Conservation (phyloP, 2,329 filamentous ascomycete species). For the Colletotrichum graminicola region DNA sequence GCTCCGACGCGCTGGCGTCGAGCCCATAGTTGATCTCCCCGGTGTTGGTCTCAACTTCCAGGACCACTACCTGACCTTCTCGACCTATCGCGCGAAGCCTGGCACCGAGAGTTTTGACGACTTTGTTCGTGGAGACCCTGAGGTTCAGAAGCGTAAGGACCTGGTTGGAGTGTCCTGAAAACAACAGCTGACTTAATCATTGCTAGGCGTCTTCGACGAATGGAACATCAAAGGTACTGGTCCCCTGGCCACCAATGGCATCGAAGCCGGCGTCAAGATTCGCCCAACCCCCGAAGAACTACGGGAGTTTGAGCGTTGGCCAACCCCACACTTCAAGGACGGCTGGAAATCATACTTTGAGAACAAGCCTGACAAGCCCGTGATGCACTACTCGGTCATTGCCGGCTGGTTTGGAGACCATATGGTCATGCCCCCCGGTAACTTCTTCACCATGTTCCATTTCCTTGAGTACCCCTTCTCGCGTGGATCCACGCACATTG, state of each 20-base stretch:
- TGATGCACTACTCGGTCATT: conserved; percentile 88
- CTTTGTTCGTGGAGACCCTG: conserved; percentile 79
- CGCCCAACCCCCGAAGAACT: conserved; percentile 78
- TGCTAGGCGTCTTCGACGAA: conserved; percentile 74
- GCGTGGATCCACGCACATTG: conserved; percentile 78
- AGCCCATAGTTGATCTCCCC: conserved; percentile 77
- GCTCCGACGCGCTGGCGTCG: conserved; percentile 75
- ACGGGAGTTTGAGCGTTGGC: conserved; percentile 77
- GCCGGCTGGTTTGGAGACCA: conserved; percentile 74
- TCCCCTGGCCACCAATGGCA: conserved; percentile 81
- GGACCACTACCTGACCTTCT: conserved; percentile 80
- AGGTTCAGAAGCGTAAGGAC: conserved; percentile 72
- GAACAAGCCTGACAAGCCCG: conserved; percentile 86
- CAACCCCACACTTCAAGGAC: conserved; percentile 78
- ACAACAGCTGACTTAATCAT: conserved; percentile 22
- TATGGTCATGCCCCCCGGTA: conserved; percentile 76
- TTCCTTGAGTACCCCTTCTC: conserved; percentile 85
- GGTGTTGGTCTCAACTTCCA: conserved; percentile 84
- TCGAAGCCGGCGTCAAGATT: conserved; percentile 84
- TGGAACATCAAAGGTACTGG: conserved; percentile 86
- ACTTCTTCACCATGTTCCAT: conserved; percentile 88
- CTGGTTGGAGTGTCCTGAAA: background rate
- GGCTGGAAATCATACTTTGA: conserved; percentile 89
- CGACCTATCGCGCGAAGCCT: conserved; percentile 78
- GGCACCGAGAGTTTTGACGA: conserved; percentile 84